Conservation (phyloP, 208 protist genomes). For the Trypanosoma cruzi region DNA sequence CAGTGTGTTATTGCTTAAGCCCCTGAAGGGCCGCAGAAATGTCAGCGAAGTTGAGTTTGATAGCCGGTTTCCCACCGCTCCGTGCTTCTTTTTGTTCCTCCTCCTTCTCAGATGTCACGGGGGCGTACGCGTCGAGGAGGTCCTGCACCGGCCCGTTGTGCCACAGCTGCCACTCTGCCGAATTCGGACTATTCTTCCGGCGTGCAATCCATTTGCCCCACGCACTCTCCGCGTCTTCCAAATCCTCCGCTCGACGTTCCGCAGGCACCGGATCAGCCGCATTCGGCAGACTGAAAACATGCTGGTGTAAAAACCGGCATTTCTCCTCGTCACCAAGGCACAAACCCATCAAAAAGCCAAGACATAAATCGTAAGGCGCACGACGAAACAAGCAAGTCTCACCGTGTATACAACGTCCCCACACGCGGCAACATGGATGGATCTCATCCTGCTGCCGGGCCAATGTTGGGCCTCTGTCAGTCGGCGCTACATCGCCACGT, state of each 20-base stretch:
- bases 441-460: background rate
- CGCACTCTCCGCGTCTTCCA: conserved; percentile 19
- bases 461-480: conserved; percentile 3
- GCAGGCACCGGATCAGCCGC: conserved; percentile 28
- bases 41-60: conserved; percentile 56
- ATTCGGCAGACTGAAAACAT: conserved; percentile 50
- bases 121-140: conserved; percentile 62
- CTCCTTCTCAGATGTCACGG: conserved; percentile 14
- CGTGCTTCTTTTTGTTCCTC: conserved; percentile 5
- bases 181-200: conserved; percentile 69
- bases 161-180: conserved; percentile 85
- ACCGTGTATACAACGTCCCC: conserved; percentile 74
- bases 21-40: conserved; percentile 60
- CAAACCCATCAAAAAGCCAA: conserved; percentile 81
- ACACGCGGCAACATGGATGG: conserved; percentile 78
- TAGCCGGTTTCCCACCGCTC: conserved; percentile 6
- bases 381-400: conserved; percentile 73
- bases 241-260: conserved; percentile 20
- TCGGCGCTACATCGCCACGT: conserved; percentile 9
- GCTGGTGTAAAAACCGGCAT: conserved; percentile 16
- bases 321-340: conserved; percentile 34
- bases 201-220: conserved; percentile 68
- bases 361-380: conserved; percentile 66
- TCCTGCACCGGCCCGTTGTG: conserved; percentile 65
- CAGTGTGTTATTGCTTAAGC: conserved; percentile 35